Percentiles rank a stretch among this genome's conserved stretches.
Evolutionary conservation across 2,329 filamentous ascomycete species (phyloP).

Genomic region (Sphaerulina vaccinii): DNA sequence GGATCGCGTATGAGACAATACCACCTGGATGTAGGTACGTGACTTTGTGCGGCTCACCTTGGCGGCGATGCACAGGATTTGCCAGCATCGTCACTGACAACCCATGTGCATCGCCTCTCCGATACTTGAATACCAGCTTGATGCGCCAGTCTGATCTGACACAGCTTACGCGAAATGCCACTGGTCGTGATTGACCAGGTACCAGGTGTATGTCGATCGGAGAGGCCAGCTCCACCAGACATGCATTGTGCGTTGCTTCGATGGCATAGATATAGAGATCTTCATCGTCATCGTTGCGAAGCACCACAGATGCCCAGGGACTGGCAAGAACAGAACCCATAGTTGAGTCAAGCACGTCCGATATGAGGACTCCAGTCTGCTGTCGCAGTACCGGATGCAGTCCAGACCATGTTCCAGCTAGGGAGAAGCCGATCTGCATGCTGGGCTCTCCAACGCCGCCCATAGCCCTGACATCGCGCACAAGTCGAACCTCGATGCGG

Average conservation of each 20-base stretch:
- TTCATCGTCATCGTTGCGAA: slow-evolving; percentile 46
- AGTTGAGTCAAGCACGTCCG: slow-evolving; percentile 48
- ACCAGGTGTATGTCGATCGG: slow-evolving; percentile 23
- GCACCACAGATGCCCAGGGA: slow-evolving; percentile 48
- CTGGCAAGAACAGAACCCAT: slow-evolving; percentile 47
- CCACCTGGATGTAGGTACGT: slow-evolving; percentile 56
- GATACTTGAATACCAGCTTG: slow-evolving; percentile 22
- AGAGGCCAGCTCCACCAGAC: slow-evolving; percentile 20
- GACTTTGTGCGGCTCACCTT: slow-evolving; percentile 49
- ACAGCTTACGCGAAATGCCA: slow-evolving; percentile 41
- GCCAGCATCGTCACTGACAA: slow-evolving; percentile 15
- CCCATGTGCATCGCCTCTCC: slow-evolving; percentile 10
- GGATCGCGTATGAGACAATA: slow-evolving; percentile 57
- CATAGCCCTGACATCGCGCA: slow-evolving; percentile 58
- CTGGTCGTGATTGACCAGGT: slow-evolving; percentile 44
- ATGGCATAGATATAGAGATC: slow-evolving; percentile 25
- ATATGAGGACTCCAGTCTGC: slow-evolving; percentile 41
- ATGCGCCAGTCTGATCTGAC: slow-evolving; percentile 15
- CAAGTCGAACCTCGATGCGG: slow-evolving; percentile 52
- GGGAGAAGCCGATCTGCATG: slow-evolving; percentile 44
- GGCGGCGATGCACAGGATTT: slow-evolving; percentile 6
- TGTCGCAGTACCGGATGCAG: slow-evolving; percentile 30
- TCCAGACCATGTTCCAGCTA: slow-evolving; percentile 30
- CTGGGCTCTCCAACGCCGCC: slow-evolving; percentile 52
- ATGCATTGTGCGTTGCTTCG: slow-evolving; percentile 20